Evolutionary conservation across 306 rosid genomes (phyloP).

Genomic region (Abrus pulchellus): DNA sequence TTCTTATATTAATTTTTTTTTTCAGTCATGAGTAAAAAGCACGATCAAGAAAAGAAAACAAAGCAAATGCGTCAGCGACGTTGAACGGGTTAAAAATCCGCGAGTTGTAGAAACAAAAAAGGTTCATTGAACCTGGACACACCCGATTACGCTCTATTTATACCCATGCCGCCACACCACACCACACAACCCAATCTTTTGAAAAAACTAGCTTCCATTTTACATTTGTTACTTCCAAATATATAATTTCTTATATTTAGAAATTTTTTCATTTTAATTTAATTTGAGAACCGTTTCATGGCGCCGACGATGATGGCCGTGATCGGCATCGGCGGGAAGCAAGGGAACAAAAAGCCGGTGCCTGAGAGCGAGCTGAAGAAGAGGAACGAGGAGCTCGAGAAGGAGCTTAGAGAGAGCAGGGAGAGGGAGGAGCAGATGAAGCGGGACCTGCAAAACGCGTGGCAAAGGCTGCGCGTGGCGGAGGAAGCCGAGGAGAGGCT

Average conservation of each 20-base stretch:
- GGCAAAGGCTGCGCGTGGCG: conserved; percentile 76
- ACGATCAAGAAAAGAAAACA: not conserved
- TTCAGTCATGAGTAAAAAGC: too few species aligned
- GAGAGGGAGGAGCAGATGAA: conserved; percentile 81
- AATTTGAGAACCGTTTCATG: not conserved
- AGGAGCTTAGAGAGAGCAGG: conserved; percentile 67
- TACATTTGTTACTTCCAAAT: conserved; percentile 25
- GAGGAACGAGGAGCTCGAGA: conserved; percentile 83
- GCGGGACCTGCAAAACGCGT: conserved; percentile 57
- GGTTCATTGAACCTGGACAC: conserved; percentile 63
- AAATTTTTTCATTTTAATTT: not conserved
- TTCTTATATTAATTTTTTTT: too few species aligned
- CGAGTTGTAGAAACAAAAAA: not conserved
- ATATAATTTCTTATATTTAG: not conserved
- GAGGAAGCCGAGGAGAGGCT: conserved; percentile 97
- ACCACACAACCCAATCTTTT: not conserved
- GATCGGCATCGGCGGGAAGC: conserved; percentile 40
- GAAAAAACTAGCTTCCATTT: not conserved
- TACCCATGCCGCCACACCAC: conserved; percentile 14
- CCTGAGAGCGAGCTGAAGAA: conserved; percentile 49
- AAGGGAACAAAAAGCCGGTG: conserved; percentile 16
- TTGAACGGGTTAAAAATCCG: not conserved
- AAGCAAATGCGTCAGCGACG: conserved; percentile 48
- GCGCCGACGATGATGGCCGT: conserved; percentile 51
- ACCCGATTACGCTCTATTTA: conserved; percentile 35